Evolutionary conservation across 306 rosid species (phyloP).

Genomic region (Prunus salicina): DNA sequence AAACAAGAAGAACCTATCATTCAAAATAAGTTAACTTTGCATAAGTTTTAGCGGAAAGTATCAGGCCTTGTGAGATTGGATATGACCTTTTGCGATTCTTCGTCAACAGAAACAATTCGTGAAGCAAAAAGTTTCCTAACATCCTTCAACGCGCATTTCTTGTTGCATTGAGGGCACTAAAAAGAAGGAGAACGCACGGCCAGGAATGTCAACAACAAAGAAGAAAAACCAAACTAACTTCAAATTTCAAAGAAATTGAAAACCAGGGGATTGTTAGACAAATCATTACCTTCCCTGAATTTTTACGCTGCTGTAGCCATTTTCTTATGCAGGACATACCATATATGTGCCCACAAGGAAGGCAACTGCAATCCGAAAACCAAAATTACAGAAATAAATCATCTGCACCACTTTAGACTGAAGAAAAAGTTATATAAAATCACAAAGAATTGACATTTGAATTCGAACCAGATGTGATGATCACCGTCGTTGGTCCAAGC

Average conservation of each 20-base stretch:
- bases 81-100: constrained; percentile 65
- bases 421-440: neutral
- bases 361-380: constrained; percentile 57
- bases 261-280: neutral
- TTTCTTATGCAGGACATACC: constrained; percentile 80
- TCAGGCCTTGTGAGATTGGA: constrained; percentile 4
- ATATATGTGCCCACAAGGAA: constrained; percentile 89
- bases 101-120: constrained; percentile 54
- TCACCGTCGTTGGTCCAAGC: constrained; percentile 68
- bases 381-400: neutral
- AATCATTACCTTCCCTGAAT: constrained; percentile 56
- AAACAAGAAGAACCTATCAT: constrained; percentile 20
- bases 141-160: constrained; percentile 60
- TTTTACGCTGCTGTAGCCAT: constrained; percentile 63
- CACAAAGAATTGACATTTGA: neutral
- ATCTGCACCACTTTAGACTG: neutral
- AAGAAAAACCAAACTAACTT: neutral
- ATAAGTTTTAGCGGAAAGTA: neutral
- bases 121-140: constrained; percentile 76
- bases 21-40: neutral
- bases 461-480: constrained; percentile 42
- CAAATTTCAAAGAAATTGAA: neutral
- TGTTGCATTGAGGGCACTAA: constrained; percentile 88
- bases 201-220: neutral
- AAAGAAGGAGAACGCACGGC: neutral